Percentiles rank a stretch among this genome's conserved stretches.
These are phyloP conservation scores for Chimonanthus salicifolius DNA, from an alignment of 164 flowering plant genomes.

Conservation along the genomic window DNA sequence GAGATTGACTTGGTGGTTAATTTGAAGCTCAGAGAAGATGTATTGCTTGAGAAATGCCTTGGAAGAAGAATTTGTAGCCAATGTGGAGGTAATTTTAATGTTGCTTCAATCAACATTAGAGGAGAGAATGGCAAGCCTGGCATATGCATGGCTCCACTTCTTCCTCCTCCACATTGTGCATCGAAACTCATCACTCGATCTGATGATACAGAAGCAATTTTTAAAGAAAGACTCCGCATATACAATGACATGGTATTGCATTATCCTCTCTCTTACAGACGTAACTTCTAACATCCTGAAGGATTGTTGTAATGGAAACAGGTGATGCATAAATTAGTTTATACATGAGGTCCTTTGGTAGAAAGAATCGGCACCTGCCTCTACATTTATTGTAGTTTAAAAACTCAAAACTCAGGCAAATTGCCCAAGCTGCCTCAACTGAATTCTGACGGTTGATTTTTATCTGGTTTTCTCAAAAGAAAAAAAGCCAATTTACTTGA, in stretches of 20 bases:
- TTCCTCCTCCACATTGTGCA: conserved; percentile 73
- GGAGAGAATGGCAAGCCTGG: conserved; percentile 71
- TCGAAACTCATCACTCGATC: conserved; percentile 82
- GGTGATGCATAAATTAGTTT: neutral
- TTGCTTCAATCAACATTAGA: conserved; percentile 71
- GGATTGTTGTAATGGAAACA: neutral
- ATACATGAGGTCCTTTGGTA: neutral
- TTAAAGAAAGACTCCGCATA: conserved; percentile 69
- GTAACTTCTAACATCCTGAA: neutral
- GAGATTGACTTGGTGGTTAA: conserved; percentile 83
- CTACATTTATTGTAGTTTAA: neutral
- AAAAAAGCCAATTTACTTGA: too few relatives aligned
- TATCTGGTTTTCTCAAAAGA: too few relatives aligned
- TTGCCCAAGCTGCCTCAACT: too few relatives aligned
- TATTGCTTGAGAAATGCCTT: conserved; percentile 79
- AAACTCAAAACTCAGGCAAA: too few relatives aligned
- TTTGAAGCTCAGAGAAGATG: conserved; percentile 79
- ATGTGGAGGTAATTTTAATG: conserved; percentile 74
- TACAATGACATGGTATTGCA: conserved; percentile 68
- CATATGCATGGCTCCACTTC: conserved; percentile 89
- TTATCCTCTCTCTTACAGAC: neutral
- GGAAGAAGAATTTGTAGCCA: conserved; percentile 91
- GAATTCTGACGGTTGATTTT: too few relatives aligned
- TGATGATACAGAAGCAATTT: conserved; percentile 83
- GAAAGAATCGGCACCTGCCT: neutral